Evolutionary conservation across 495 filamentous ascomycete genomes (phyloP), one percentile per base, ranked within the genome.

Genomic region (Tuber umbilicatum): DNA sequence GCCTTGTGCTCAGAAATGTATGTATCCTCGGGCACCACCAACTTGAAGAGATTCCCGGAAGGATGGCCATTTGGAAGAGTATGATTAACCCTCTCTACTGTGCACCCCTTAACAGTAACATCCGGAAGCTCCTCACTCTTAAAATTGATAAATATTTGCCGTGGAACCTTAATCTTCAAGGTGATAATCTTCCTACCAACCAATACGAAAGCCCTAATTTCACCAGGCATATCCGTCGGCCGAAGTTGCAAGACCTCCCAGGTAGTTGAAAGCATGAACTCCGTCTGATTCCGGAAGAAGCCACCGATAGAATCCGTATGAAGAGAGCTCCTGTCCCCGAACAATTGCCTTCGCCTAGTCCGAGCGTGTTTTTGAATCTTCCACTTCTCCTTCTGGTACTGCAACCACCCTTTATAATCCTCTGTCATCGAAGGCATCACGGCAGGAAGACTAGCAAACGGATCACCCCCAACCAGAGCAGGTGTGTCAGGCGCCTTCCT

Each of bases 371-470:
- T 96, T 83, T 99, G 95, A 40, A 99, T 92, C 84, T 93, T 97
- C 95, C 95, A 99, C 83, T 99, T 99, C 84, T 93, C 89, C 84
- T 99, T 99, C 81, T 99, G 95, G 80, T 99, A 99, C 82, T 91
- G 87, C 69, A 99, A 84, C 85, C 97, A 99, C 0, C 89, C 93
- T 37, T 87, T 84, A 75, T 99, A 99, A 83, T 99, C 93, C 64
- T 95, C 90, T 0, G 89, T 90, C 38, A 94, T 93, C 14, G 86
- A 88, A 31, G 95, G 96, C 92, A 97, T 97, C 70, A 87, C 87
- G 45, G 91, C 87, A 0, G 95, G 95, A 6, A 99, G 88, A 73
- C 87, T 89, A 37, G 94, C 91, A 81, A 92, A 97, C 7, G 94
- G 94, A 81, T 98, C 92, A 6, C 86, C 83, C 10, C 87, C 88